Conservation (phyloP, 805 yeast genomes). For the Lipomyces anomalus region DNA sequence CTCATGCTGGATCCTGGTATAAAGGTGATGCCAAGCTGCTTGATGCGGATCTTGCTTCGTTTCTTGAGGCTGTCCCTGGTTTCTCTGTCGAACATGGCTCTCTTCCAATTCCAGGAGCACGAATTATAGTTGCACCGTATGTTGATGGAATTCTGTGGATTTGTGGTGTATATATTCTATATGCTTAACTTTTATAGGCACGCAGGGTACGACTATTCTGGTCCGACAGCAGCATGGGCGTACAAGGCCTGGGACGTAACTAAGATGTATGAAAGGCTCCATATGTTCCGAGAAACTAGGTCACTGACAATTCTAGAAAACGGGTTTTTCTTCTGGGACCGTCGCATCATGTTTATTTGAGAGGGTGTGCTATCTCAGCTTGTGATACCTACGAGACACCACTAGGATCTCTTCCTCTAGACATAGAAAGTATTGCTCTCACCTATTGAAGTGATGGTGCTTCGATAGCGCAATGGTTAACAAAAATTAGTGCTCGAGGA, state of each 20-base stretch:
- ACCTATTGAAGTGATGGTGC: neutral
- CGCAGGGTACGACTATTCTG: conserved; percentile 87
- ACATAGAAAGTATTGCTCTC: conserved; percentile 36
- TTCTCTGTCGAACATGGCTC: conserved; percentile 24
- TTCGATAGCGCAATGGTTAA: neutral
- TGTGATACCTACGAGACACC: conserved; percentile 71
- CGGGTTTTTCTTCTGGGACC: conserved; percentile 85
- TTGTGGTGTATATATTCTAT: too few species aligned
- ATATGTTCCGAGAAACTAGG: neutral
- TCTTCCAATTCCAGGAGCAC: conserved; percentile 37
- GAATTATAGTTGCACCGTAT: conserved; percentile 53
- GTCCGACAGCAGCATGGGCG: conserved; percentile 68
- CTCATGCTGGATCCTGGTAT: conserved; percentile 95
- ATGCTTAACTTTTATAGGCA: conserved; percentile 43
- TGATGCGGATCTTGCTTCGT: conserved; percentile 45
- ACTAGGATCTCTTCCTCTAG: conserved; percentile 67
- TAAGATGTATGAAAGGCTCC: conserved; percentile 32
- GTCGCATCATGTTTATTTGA: conserved; percentile 81
- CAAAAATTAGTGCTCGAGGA: conserved; percentile 16
- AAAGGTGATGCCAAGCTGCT: conserved; percentile 42
- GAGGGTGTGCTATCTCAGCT: conserved; percentile 49
- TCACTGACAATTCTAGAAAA: conserved; percentile 32
- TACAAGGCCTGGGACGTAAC: conserved; percentile 64
- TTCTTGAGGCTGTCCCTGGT: conserved; percentile 37
- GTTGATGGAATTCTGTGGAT: too few species aligned